Conservation (phyloP, 371 early-diverging fungal species). For the Mucor sp. region DNA sequence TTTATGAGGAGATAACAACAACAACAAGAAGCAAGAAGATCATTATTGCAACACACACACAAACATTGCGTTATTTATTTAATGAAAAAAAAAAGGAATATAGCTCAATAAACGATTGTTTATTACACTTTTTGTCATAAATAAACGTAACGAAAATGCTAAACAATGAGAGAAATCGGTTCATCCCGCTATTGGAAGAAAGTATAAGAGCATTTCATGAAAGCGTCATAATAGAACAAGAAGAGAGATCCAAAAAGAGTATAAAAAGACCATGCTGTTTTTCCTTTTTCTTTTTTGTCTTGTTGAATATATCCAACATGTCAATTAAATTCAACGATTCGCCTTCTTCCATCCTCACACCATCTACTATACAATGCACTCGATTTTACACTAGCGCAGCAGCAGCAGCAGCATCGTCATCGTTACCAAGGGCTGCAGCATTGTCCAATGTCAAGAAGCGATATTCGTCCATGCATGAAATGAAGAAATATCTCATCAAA, state of each 20-base stretch:
- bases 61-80: constrained; percentile 4
- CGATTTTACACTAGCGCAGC: constrained; percentile 22
- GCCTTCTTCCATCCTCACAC: constrained; percentile 23
- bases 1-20: background rate
- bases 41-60: constrained; percentile 1
- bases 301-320: no score
- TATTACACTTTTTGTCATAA: constrained; percentile 3
- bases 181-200: background rate
- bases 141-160: background rate
- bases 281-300: no score
- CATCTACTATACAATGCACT: constrained; percentile 32
- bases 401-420: background rate
- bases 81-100: background rate
- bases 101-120: background rate
- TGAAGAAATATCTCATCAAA: constrained; percentile 1
- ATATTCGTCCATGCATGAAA: background rate
- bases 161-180: constrained; percentile 1
- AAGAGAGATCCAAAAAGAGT: background rate
- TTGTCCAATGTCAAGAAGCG: background rate
- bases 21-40: background rate
- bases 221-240: background rate
- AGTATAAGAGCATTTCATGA: background rate
- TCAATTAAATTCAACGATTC: constrained; percentile 11
- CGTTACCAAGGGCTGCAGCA: background rate
- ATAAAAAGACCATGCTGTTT: background rate